These are phyloP conservation scores for Alternaria sp. DNA, from an alignment of 2,329 filamentous ascomycete genomes.

Conservation along the genomic window DNA sequence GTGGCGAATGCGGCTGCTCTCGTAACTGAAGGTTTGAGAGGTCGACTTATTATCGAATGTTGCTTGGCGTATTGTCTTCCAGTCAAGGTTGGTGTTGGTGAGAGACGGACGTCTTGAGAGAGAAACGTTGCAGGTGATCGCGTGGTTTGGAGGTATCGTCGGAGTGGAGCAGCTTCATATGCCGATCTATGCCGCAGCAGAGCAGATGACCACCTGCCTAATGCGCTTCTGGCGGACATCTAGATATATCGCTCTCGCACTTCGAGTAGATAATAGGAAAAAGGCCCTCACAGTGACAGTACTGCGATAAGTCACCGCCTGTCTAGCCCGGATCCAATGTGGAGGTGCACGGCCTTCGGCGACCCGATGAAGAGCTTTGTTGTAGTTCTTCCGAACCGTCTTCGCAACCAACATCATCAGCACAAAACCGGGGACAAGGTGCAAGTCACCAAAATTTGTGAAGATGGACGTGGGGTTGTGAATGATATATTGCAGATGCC, in stretches of 20 bases:
- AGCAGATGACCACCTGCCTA: slow-evolving; percentile 16
- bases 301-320: neutral
- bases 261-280: neutral
- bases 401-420: neutral
- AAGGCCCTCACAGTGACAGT: neutral
- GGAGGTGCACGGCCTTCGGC: slow-evolving; percentile 12
- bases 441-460: neutral
- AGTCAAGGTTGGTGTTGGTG: neutral
- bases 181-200: slow-evolving; percentile 23
- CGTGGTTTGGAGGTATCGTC: slow-evolving; percentile 12
- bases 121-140: slow-evolving; percentile 6
- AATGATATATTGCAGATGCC: slow-evolving; percentile 9
- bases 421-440: too few species aligned
- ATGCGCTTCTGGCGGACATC: slow-evolving; percentile 12
- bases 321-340: neutral
- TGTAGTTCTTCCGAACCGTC: neutral
- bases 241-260: slow-evolving; percentile 1
- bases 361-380: neutral
- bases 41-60: neutral
- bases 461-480: neutral
- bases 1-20: slow-evolving; percentile 12
- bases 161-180: slow-evolving; percentile 15
- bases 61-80: neutral
- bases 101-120: neutral
- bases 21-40: neutral